Percentiles rank a stretch among this genome's conserved stretches.
phyloP scores from a whole-genome alignment of 2,329 filamentous ascomycete species.

The Arachnopeziza araneosa region DNA sequence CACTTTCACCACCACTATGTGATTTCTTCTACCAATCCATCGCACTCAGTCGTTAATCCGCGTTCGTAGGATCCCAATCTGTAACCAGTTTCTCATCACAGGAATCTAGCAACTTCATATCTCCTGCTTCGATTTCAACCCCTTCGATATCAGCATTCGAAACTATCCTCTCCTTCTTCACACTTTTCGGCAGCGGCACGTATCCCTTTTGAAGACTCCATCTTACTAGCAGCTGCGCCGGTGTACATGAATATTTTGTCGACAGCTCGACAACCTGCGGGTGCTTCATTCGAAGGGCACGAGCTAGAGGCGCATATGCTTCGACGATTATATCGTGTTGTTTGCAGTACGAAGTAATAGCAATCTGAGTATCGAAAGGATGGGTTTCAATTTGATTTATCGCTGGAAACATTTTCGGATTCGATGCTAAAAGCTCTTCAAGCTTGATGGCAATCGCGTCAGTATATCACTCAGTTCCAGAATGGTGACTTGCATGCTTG shows the following conservation, averaged over 20 bases:
- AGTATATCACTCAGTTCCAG: not conserved
- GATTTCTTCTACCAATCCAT: too few species aligned
- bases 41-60: constrained; percentile 16
- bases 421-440: constrained; percentile 27
- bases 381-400: constrained; percentile 82
- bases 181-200: constrained; percentile 70
- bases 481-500: constrained; percentile 52
- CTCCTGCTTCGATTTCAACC: constrained; percentile 56
- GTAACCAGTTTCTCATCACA: constrained; percentile 71
- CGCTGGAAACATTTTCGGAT: constrained; percentile 53
- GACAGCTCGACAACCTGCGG: constrained; percentile 56
- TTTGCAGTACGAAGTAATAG: constrained; percentile 62
- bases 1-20: not conserved
- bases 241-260: constrained; percentile 63
- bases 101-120: constrained; percentile 56
- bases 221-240: constrained; percentile 68
- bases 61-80: constrained; percentile 52
- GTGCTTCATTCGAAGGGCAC: constrained; percentile 65
- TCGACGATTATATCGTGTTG: constrained; percentile 65
- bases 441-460: constrained; percentile 11
- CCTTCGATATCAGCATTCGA: constrained; percentile 58
- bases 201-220: constrained; percentile 74
- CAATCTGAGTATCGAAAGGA: constrained; percentile 70
- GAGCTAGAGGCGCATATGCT: constrained; percentile 73
- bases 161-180: constrained; percentile 53